Evolutionary conservation across 2,329 filamentous ascomycete species (phyloP).

Genomic region (Dactylellina drechsleri): DNA sequence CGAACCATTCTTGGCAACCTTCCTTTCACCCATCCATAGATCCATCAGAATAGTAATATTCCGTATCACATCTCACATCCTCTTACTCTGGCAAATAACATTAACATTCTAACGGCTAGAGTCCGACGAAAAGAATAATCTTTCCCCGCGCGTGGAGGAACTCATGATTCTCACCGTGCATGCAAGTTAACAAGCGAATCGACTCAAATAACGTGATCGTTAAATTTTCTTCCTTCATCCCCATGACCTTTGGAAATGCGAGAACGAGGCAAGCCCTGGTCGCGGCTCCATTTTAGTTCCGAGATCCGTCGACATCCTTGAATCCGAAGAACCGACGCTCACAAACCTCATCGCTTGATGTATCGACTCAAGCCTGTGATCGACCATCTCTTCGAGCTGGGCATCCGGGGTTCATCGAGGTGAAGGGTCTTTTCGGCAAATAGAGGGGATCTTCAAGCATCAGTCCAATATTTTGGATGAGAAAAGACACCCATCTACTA

Average conservation of each 20-base stretch:
- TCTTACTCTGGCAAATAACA: neutral
- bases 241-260: slow-evolving; percentile 18
- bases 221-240: slow-evolving; percentile 2
- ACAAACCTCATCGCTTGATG: slow-evolving; percentile 4
- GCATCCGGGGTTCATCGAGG: slow-evolving; percentile 1
- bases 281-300: slow-evolving; percentile 39
- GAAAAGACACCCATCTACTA: no score
- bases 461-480: no score
- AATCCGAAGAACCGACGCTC: slow-evolving; percentile 24
- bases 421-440: slow-evolving; percentile 45
- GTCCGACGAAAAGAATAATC: slow-evolving; percentile 8
- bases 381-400: slow-evolving; percentile 5
- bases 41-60: neutral
- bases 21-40: neutral
- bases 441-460: slow-evolving; percentile 23
- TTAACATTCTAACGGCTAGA: neutral
- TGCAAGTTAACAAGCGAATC: neutral
- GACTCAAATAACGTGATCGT: slow-evolving; percentile 27
- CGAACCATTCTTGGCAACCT: slow-evolving; percentile 28
- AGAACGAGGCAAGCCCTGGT: neutral
- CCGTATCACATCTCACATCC: no score
- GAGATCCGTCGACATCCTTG: slow-evolving; percentile 54
- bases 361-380: slow-evolving; percentile 48
- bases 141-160: slow-evolving; percentile 23
- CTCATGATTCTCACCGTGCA: slow-evolving; percentile 29